Base-by-base conservation (phyloP, 805 yeast genomes). In the Dipodascopsis uninucleata region DNA sequence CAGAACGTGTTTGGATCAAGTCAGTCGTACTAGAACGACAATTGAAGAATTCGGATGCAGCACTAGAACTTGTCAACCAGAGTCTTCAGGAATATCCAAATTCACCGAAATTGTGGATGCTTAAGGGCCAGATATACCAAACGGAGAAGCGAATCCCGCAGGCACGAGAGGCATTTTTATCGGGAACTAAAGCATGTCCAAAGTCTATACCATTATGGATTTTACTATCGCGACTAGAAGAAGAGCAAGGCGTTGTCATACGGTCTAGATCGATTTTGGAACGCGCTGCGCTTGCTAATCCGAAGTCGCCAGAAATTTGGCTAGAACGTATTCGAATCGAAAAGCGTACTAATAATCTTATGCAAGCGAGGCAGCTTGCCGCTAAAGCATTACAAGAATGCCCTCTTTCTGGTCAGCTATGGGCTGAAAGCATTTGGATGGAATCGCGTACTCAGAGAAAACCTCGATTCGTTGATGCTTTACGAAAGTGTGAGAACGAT, bases 261-360 rank as follows among this genome's bases (percentile, higher is more conserved):
- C 70, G 77, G 46, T 87, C 95, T 0, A 74, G 96, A 48, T 79
- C 95, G 0, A 68, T 75, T 1, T 63, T 88, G 18, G 96, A 87
- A 55, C 66, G 77, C 21, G 93, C 84, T 0, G 60, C 84, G 5
- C 52, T 78, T 12, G 67, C 69, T 21, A 75, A 73, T 43, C 77
- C 81, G 0, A 57, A 64, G 4, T 65, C 65, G 29, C 84, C 77
- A 24, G 40, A 46, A n/a, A 55, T 89, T 1, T 80, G 85, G 79
- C 56, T 71, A 5, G 81, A 74, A 16, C 75, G 77, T 52, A 69
- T 84, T 12, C 56, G 68, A 18, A 64, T 88, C 31, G 97, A 89
- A 59, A 58, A 63, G 26, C 47, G 72, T 21, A 62, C 69, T 3
- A 69, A 74, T 0, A 80, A 82, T 48, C 25, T 58, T 6, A 60